Evolutionary conservation across 2,329 filamentous ascomycete genomes (phyloP).

Genomic region (Neurospora sp.): DNA sequence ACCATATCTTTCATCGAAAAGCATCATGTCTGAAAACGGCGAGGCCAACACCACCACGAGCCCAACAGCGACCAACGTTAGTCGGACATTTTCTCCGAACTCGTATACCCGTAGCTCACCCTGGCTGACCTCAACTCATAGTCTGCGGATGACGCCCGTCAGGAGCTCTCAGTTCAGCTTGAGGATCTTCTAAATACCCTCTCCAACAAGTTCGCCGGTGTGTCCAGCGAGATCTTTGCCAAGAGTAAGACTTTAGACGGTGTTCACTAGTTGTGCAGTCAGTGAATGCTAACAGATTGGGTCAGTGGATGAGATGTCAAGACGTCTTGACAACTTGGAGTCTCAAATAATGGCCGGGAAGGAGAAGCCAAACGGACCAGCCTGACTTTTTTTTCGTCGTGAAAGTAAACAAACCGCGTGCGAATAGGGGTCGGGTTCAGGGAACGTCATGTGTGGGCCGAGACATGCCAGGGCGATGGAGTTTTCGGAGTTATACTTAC

Average conservation of each 20-base stretch:
- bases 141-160: constrained; percentile 37
- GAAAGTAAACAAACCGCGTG: background rate
- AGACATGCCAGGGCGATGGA: background rate
- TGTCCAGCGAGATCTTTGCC: constrained; percentile 78
- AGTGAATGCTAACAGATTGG: background rate
- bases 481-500: background rate
- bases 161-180: constrained; percentile 66
- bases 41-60: background rate
- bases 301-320: constrained; percentile 88
- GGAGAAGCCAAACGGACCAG: constrained; percentile 18
- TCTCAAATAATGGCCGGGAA: constrained; percentile 54
- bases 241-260: constrained; percentile 56
- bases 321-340: constrained; percentile 75
- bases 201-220: constrained; percentile 72
- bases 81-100: background rate
- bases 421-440: background rate
- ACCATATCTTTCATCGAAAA: background rate
- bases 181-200: constrained; percentile 80
- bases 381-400: background rate
- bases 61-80: background rate
- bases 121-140: constrained; percentile 11
- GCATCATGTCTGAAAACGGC: background rate
- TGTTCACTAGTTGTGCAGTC: background rate
- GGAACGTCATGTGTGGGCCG: background rate
- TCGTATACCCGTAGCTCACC: background rate